Percentiles rank a stretch among this genome's conserved stretches.
These are phyloP conservation scores for Magnaporthiopsis incrustans DNA, from an alignment of 2,329 filamentous ascomycete species.

Conservation along the genomic window DNA sequence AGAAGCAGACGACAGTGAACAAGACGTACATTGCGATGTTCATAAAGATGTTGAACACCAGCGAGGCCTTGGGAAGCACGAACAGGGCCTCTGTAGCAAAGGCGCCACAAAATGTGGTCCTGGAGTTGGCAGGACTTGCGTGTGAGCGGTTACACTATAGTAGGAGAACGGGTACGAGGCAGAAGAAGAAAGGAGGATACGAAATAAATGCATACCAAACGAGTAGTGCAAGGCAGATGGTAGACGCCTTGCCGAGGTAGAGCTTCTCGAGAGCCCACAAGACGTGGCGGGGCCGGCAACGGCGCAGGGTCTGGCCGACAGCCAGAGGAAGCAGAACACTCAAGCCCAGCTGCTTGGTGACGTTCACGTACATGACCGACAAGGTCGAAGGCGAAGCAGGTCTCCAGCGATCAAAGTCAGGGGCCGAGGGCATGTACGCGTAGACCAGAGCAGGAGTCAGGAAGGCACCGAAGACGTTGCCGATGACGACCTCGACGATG, in stretches of 20 bases:
- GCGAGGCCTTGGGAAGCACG: constrained; percentile 47
- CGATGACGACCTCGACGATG: constrained; percentile 61
- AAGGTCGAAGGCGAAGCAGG: constrained; percentile 44
- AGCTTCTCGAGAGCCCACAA: constrained; percentile 44
- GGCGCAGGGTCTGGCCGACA: constrained; percentile 52
- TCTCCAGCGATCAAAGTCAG: constrained; percentile 47
- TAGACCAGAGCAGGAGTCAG: constrained; percentile 56
- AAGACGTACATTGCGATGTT: constrained; percentile 55
- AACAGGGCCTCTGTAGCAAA: constrained; percentile 58
- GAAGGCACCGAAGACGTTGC: constrained; percentile 62
- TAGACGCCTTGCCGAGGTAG: constrained; percentile 41
- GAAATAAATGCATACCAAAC: constrained; percentile 32
- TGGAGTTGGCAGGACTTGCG: constrained; percentile 20
- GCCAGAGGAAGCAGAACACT: constrained; percentile 58
- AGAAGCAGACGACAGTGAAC: constrained; percentile 55
- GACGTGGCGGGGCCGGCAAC: constrained; percentile 40
- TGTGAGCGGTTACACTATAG: constrained; percentile 12
- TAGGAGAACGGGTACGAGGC: too few species aligned
- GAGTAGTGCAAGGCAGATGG: constrained; percentile 36
- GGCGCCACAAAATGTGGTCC: constrained; percentile 59
- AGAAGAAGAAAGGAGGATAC: too few species aligned
- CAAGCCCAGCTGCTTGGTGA: constrained; percentile 61
- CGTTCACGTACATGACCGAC: constrained; percentile 53
- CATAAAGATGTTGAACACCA: constrained; percentile 61
- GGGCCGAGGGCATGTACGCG: constrained; percentile 45